A percentile compares a stretch with the other conserved stretches of the same genome.
Evolutionary conservation across 805 yeast species (phyloP).

Genomic region (Kuraishia piskuri): DNA sequence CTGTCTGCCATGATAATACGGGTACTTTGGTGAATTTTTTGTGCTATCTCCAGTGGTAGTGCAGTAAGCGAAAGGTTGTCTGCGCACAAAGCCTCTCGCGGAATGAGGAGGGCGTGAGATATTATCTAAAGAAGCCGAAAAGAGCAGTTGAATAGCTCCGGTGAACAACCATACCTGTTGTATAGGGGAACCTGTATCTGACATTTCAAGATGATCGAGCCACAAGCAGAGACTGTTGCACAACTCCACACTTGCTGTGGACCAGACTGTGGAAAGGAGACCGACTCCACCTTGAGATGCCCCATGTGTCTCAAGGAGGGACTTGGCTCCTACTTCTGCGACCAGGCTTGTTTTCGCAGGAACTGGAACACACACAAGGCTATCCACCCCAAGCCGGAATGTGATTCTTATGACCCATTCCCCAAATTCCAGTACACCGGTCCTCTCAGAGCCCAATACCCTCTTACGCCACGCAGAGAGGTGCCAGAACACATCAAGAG

Average conservation of each 20-base stretch:
- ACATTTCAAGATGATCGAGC: background rate
- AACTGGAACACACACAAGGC: slow-evolving; percentile 69
- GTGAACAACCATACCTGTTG: background rate
- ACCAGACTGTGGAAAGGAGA: slow-evolving; percentile 77
- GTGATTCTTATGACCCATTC: slow-evolving; percentile 73
- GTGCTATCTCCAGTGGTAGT: background rate
- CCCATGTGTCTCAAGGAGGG: slow-evolving; percentile 83
- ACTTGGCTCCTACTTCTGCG: slow-evolving; percentile 60
- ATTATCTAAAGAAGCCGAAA: background rate
- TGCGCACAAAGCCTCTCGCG: background rate
- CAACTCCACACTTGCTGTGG: slow-evolving; percentile 47
- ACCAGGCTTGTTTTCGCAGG: slow-evolving; percentile 73
- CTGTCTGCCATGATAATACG: too few species aligned
- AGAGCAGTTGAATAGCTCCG: background rate
- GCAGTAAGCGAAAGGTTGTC: background rate
- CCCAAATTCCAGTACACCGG: slow-evolving; percentile 76
- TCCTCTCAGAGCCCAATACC: slow-evolving; percentile 66
- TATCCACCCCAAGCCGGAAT: slow-evolving; percentile 56
- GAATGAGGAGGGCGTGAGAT: background rate
- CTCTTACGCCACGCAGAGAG: slow-evolving; percentile 61
- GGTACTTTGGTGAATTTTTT: too few species aligned
- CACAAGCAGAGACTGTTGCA: background rate
- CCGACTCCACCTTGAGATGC: slow-evolving; percentile 72
- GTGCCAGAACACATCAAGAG: slow-evolving; percentile 63
- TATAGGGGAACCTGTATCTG: background rate